Evolutionary conservation across 768 basidiomycete genomes (phyloP), one percentile per base, ranked within the genome.

Genomic region (Hericium coralloides): DNA sequence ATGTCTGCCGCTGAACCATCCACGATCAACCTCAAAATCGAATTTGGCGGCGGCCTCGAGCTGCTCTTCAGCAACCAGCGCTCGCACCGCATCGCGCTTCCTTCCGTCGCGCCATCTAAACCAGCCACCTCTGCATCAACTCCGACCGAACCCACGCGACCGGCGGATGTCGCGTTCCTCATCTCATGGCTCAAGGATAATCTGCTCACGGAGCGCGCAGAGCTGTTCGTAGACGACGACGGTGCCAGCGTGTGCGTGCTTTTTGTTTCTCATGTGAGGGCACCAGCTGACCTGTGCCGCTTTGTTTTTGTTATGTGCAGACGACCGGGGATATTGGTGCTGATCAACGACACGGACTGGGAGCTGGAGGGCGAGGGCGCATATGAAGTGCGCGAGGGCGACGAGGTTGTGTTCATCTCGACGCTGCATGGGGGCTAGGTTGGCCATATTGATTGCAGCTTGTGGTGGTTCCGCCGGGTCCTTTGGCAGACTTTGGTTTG

Each of bases 281-380:
- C 12, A 3, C n/a, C n/a, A n/a, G n/a, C n/a, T n/a, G n/a, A n/a
- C n/a, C n/a, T n/a, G n/a, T 15, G 20, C 26, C 51, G n/a, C 22
- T 22, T 49, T 52, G 26, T 18, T 49, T 38, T 20, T 25, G 37
- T 36, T 38, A 7, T 26, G 39, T 36, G 1, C 65, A 95, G 97
- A 39, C 93, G 97, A 9, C 97, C 97, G 0, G 97, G 97, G 0
- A 97, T 99, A 38, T 76, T 99, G 3, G 95, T 98, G 3, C 76
- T 99, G n/a, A 83, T 99, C 55, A 98, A 98, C 66, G 91, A 95
- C 64, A 91, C 91, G 1, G 95, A 98, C 65, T 98, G 95, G 95
- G 95, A 98, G 70, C 76, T 98, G 6, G 95, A 98, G 68, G 93
- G 92, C 37, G 95, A 98, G 69, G 85, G 91, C 20, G 85, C 89